Evolutionary conservation across 108 stramenopile genomes (phyloP).

Genomic region (Discostella pseudostelligera): DNA sequence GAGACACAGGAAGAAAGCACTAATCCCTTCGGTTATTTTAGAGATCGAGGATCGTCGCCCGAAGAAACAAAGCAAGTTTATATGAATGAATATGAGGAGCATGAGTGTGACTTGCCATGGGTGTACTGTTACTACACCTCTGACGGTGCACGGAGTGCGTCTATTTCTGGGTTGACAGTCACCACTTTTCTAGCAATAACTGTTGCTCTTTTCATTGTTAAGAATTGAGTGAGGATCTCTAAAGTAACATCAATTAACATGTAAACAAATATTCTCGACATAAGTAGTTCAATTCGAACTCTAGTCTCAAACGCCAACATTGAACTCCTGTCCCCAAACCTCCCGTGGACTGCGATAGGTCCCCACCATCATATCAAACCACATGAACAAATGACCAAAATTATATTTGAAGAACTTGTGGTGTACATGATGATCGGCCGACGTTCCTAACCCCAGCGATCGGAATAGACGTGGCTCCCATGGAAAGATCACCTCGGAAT

Average conservation of each 20-base stretch:
- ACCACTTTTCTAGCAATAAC: too few relatives aligned
- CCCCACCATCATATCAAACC: conserved; percentile 83
- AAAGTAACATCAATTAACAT: not conserved
- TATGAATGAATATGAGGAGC: not conserved
- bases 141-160: not conserved
- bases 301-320: conserved; percentile 53
- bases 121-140: not conserved
- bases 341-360: conserved; percentile 77
- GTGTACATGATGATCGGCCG: conserved; percentile 95
- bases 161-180: not conserved
- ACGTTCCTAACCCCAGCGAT: conserved; percentile 78
- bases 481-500: conserved; percentile 84
- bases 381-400: conserved; percentile 95
- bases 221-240: not conserved
- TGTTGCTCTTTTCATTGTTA: too few relatives aligned
- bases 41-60: not conserved
- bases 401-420: conserved; percentile 94
- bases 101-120: conserved; percentile 1
- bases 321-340: conserved; percentile 68
- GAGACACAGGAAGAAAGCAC: not conserved
- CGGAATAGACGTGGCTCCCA: conserved; percentile 73
- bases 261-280: too few relatives aligned
- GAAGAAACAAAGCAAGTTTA: not conserved
- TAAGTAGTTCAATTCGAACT: too few relatives aligned
- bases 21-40: not conserved